Base-by-base conservation (phyloP, 1,284 basidiomycete species). In the Exobasidium cylindrosporum region DNA sequence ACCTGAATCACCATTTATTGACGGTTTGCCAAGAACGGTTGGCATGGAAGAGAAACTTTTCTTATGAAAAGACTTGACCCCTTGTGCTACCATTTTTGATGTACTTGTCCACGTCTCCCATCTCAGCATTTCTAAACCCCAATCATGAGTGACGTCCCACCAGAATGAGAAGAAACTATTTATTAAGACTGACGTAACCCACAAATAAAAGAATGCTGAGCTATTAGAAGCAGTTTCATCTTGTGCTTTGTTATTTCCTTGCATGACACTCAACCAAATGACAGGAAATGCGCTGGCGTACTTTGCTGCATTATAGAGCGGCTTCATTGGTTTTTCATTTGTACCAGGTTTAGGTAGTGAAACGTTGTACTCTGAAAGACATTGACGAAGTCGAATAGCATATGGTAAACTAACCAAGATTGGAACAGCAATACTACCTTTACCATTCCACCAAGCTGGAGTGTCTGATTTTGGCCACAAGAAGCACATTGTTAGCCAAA, bases 121-220 rank as follows among this genome's bases (percentile, higher is more conserved):
- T 24, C 65, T 84, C 61, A 97, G 83, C 29, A 97, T 82, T 47
- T 88, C 86, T 52, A 98, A 84, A 0, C 96, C 96, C 95, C 95
- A 99, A 81, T 99, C 96, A 78, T 97, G 92, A 50, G 91, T 92
- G 32, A 98, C 86, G 81, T 98, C 96, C 96, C 96, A 99, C 91
- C 92, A 99, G 81, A 96, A 97, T 4, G 92, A 95, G 81, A 92
- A 99, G 49, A 91, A 81, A 1, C 93, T 95, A 81, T 98, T 98
- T 71, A 96, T 81, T 14, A 86, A 84, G 28, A 92, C 93, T 11
- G 89, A 86, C 26, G 94, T 81, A 14, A 97, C 81, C 55, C 57
- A 46, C 7, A 54, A 40, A 14, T 21, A 57, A 26, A 31, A 56
- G 11, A 21, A 58, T 21, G 54, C 17, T 3, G 21, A 26, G 1